A percentile compares a stretch with the other conserved stretches of the same genome.
These are phyloP conservation scores for Trametes pubescens DNA, from an alignment of 1,284 basidiomycete genomes.

Conservation along the genomic window DNA sequence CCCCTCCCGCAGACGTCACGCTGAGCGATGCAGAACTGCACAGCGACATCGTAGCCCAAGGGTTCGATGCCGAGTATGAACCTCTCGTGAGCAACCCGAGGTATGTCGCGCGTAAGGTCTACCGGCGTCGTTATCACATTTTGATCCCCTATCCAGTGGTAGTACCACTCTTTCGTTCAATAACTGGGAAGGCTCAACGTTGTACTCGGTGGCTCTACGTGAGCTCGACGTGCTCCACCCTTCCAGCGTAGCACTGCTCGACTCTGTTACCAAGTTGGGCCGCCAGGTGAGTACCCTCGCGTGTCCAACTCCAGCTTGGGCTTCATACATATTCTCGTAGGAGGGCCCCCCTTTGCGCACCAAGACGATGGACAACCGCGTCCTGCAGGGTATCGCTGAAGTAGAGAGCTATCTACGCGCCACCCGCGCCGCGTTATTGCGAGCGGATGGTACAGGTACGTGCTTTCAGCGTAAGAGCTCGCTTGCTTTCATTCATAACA, in stretches of 20 bases:
- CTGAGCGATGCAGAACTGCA: too few relatives aligned
- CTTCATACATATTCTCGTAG: not conserved
- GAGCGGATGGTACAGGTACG: too few relatives aligned
- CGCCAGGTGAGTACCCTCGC: not conserved
- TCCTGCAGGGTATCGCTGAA: not conserved
- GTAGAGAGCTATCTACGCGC: not conserved
- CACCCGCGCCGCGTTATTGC: not conserved
- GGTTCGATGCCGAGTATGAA: too few relatives aligned
- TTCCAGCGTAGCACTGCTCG: not conserved
- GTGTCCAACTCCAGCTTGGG: too few relatives aligned
- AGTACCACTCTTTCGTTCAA: not conserved
- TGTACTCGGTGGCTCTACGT: not conserved
- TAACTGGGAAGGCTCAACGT: slow-evolving; percentile 1
- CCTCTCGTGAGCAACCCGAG: too few relatives aligned
- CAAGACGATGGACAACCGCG: not conserved
- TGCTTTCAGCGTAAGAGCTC: not conserved
- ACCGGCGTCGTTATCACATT: too few relatives aligned
- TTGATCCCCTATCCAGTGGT: not conserved
- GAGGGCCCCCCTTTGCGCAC: not conserved
- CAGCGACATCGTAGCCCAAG: too few relatives aligned
- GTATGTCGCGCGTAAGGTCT: not conserved
- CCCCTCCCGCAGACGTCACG: not conserved
- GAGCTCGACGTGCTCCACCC: not conserved
- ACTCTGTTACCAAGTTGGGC: not conserved
- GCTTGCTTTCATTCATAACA: not conserved